Conservation (phyloP, 2,329 filamentous ascomycete species). For the Fusarium cicatricum region DNA sequence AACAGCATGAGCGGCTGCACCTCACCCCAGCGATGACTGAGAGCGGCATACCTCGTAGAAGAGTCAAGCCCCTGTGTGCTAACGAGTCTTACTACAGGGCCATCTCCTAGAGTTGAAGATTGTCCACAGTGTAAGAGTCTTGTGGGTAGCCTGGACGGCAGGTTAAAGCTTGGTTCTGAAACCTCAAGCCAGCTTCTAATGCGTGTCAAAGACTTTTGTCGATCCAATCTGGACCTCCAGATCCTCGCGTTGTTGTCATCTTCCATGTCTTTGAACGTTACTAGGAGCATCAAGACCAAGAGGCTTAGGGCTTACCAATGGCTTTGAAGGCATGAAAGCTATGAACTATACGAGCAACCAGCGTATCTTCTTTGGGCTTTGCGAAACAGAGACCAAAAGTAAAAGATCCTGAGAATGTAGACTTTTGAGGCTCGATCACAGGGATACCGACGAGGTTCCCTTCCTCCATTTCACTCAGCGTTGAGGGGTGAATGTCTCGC, state of each 20-base stretch:
- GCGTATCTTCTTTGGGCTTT: background rate
- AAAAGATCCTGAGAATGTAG: slow-evolving; percentile 5
- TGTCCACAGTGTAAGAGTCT: slow-evolving; percentile 18
- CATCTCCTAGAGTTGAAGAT: background rate
- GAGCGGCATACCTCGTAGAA: slow-evolving; percentile 21
- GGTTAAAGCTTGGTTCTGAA: background rate
- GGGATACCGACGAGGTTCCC: slow-evolving; percentile 14
- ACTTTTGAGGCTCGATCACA: background rate
- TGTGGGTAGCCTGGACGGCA: slow-evolving; percentile 17
- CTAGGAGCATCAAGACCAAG: fast-evolving
- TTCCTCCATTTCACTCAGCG: background rate
- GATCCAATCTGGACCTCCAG: slow-evolving; percentile 21
- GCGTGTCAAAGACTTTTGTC: slow-evolving; percentile 16
- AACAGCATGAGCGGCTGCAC: slow-evolving; percentile 23
- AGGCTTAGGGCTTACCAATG: slow-evolving; percentile 5
- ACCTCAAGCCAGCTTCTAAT: slow-evolving; percentile 20
- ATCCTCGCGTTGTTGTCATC: background rate
- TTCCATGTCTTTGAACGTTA: slow-evolving; percentile 4
- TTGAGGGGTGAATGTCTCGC: background rate
- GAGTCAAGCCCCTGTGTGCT: background rate
- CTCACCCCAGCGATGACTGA: slow-evolving; percentile 30
- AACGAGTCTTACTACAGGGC: slow-evolving; percentile 9
- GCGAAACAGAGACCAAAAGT: slow-evolving; percentile 11
- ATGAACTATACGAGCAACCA: slow-evolving; percentile 2
- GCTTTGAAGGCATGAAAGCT: slow-evolving; percentile 7